Conservation (phyloP, 345 rosid species). For the Salix purpurea region DNA sequence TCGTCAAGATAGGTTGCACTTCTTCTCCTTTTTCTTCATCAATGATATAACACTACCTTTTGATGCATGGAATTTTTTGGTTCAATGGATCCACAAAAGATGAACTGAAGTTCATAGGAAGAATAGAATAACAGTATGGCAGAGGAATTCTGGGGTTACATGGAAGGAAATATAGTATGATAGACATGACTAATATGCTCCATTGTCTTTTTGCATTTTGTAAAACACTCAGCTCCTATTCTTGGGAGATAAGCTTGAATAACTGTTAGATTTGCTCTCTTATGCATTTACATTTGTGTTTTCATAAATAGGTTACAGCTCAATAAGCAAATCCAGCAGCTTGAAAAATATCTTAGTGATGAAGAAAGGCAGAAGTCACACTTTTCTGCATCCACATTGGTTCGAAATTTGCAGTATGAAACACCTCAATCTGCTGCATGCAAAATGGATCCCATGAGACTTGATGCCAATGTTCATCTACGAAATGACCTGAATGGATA, state of each 20-base stretch:
- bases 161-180: background rate
- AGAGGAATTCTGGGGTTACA: background rate
- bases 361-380: slow-evolving; percentile 61
- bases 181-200: background rate
- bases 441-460: slow-evolving; percentile 39
- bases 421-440: slow-evolving; percentile 54
- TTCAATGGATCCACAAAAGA: too few relatives aligned
- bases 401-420: slow-evolving; percentile 44
- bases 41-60: background rate
- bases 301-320: slow-evolving; percentile 53
- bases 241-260: background rate
- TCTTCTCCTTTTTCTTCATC: slow-evolving; percentile 11
- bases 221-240: slow-evolving; percentile 1
- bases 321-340: slow-evolving; percentile 76
- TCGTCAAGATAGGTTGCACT: slow-evolving; percentile 73
- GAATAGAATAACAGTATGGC: slow-evolving; percentile 3
- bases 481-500: slow-evolving; percentile 40
- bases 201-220: slow-evolving; percentile 1
- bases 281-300: slow-evolving; percentile 13
- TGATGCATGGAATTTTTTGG: too few relatives aligned
- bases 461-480: slow-evolving; percentile 39
- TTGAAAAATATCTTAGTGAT: slow-evolving; percentile 55
- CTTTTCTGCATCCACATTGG: slow-evolving; percentile 53
- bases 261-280: slow-evolving; percentile 20
- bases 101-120: background rate